Percentiles rank a stretch among this genome's conserved stretches.
phyloP scores from a whole-genome alignment of 139 green algal species.

The Spirogloea muscicola region DNA sequence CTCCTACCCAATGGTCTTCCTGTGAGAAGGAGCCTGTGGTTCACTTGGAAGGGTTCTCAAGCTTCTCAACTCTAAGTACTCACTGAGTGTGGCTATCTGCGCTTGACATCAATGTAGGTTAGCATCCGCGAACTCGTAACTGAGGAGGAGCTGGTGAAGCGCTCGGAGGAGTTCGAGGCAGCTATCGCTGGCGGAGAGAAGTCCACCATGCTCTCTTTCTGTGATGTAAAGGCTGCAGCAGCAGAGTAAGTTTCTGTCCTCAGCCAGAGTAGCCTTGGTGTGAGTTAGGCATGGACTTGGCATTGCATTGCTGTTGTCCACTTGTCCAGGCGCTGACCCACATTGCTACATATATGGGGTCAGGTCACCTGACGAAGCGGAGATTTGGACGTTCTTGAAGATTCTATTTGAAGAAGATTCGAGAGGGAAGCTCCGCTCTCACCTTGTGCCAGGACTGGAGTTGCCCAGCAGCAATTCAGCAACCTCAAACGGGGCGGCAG shows the following conservation, averaged over 20 bases:
- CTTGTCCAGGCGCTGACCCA: conserved; percentile 1
- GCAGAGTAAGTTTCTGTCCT: conserved; percentile 1
- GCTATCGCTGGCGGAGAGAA: conserved; percentile 66
- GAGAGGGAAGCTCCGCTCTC: conserved; percentile 66
- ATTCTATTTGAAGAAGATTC: conserved; percentile 88
- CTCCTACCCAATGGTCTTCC: neutral
- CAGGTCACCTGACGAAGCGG: conserved; percentile 66
- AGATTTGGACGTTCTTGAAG: conserved; percentile 89
- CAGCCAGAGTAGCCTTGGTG: neutral
- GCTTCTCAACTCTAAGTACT: neutral
- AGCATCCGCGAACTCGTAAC: conserved; percentile 62
- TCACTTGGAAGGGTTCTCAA: neutral
- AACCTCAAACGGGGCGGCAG: neutral
- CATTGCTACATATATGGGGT: neutral
- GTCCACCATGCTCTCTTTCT: conserved; percentile 67
- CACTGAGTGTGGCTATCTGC: neutral
- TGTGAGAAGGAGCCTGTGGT: neutral
- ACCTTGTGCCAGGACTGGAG: conserved; percentile 56
- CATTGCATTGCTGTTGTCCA: neutral
- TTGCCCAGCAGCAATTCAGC: neutral
- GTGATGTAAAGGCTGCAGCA: conserved; percentile 47
- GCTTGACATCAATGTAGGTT: conserved; percentile 9
- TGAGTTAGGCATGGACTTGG: neutral
- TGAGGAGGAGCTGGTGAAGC: conserved; percentile 62
- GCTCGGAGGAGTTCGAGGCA: conserved; percentile 71